Evolutionary conservation across 116 monocot species (phyloP).

Genomic region (Papilionanthe hybrid): DNA sequence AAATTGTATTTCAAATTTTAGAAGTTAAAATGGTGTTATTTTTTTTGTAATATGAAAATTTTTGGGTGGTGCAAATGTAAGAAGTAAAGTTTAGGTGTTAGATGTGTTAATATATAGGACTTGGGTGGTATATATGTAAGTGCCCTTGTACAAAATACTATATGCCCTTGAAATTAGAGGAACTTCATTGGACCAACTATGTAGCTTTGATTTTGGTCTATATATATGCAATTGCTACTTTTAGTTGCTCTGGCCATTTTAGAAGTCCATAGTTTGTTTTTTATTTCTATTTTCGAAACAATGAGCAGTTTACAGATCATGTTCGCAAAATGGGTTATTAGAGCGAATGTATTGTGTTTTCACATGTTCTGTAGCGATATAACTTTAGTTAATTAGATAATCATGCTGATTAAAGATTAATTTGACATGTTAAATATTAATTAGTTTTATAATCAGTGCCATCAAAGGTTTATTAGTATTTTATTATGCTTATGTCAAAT

Average conservation of each 20-base stretch:
- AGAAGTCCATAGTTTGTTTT: not conserved
- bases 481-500: not conserved
- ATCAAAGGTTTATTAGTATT: not conserved
- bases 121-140: too few species aligned
- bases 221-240: not conserved
- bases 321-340: not conserved
- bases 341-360: not conserved
- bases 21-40: too few species aligned
- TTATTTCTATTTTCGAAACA: not conserved
- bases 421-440: not conserved
- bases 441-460: not conserved
- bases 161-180: not conserved
- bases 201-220: not conserved
- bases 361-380: not conserved
- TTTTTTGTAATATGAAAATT: too few species aligned
- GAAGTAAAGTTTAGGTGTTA: too few species aligned
- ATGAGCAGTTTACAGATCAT: not conserved
- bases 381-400: not conserved
- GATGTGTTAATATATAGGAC: too few species aligned
- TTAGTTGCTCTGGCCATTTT: not conserved
- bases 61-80: too few species aligned
- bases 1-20: too few species aligned
- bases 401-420: not conserved
- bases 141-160: not conserved
- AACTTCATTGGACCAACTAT: not conserved